These are phyloP conservation scores for Spongospora subterranea DNA, from an alignment of 208 protist species.

Conservation along the genomic window DNA sequence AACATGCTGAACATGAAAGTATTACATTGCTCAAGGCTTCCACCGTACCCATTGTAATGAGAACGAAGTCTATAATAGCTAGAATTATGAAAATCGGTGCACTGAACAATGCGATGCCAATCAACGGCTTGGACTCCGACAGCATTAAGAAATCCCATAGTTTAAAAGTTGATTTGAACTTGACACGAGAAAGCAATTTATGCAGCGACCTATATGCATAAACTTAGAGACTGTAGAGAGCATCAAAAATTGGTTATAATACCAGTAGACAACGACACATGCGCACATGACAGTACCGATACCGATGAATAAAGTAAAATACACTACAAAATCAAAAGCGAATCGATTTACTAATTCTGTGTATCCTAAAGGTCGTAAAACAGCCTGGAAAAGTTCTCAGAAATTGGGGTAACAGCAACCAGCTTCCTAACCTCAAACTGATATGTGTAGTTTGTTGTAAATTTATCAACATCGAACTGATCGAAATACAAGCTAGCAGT, in stretches of 20 bases:
- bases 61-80: not conserved
- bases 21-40: not conserved
- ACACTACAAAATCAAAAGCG: not conserved
- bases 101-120: not conserved
- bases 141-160: constrained; percentile 3
- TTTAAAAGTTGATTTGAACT: not conserved
- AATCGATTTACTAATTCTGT: constrained; percentile 20
- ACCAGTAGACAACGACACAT: constrained; percentile 31
- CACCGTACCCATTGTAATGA: not conserved
- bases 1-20: not conserved
- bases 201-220: not conserved
- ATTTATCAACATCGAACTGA: not conserved
- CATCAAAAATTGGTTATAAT: no score
- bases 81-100: not conserved
- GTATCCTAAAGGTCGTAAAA: not conserved
- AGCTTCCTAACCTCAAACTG: constrained; percentile 17
- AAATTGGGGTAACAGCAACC: not conserved
- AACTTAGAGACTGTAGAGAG: no score
- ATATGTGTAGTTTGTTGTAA: constrained; percentile 18
- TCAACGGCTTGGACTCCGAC: not conserved
- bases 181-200: constrained; percentile 11
- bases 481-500: constrained; percentile 16
- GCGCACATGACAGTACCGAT: constrained; percentile 8
- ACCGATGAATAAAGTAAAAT: not conserved
- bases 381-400: constrained; percentile 7